Evolutionary conservation across 2,329 filamentous ascomycete species (phyloP), one percentile per base, ranked within the genome.

Genomic region (Fusarium sublunatum): DNA sequence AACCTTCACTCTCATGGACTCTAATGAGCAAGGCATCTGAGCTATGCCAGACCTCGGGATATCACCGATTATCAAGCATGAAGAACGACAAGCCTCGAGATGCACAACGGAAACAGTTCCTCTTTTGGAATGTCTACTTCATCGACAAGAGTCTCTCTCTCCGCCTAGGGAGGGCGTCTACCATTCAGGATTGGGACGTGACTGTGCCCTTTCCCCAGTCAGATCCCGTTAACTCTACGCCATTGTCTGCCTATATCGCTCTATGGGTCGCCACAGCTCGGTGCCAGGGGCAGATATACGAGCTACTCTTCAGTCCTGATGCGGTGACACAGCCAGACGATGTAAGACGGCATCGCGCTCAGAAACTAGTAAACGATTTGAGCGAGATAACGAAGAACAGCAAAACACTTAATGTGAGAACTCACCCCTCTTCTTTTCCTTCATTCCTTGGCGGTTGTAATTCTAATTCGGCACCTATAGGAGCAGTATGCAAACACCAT

Each of bases 41-140:
- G 26, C 54, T 75, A 6, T 74, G 72, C 13, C 73, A 75, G 35
- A 74, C 69, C 1, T 48, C 74, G 3, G 73, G 73, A 11, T 74
- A 74, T 22, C 72, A 75, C 47, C 61, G 73, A 7, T 39, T 60
- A 32, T 70, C 67, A 10, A 65, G 67, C 7, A 68, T 68, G 59
- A 72, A 70, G 24, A 65, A 67, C 9, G 66, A 70, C 8, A 48
- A 46, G 24, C 39, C 53, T 5, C 53, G 45, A 3, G 61, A 72
- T 2, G 47, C 40, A 3, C 53, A 64, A n/a, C 53, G 60, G 64
- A 72, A 72, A 31, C 53, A 62, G 12, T 68, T 77, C 2, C 67
- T 87, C 8, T 88, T 88, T 67, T 88, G 86, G 86, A 78, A 76
- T 34, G 73, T 83, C 0, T 88, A 88, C 61, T 79, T 82, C 42